phyloP scores from a whole-genome alignment of 495 filamentous ascomycete genomes.

The Hypoxylon perforatum region DNA sequence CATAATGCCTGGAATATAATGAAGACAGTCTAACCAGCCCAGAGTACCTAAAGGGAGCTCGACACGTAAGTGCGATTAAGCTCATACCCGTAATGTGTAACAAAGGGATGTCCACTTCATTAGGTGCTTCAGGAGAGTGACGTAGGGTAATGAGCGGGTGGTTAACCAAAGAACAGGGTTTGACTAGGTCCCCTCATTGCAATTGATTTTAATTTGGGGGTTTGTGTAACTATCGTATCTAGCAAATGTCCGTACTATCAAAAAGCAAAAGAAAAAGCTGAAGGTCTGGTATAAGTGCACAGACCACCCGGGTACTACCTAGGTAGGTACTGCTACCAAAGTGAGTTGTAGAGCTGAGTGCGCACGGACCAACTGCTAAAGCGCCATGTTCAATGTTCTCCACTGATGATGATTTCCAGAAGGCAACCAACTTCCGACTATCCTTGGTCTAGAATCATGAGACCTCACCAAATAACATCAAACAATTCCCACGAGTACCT shows the following conservation, averaged over 20 bases:
- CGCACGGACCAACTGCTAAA: constrained; percentile 8
- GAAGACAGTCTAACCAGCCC: constrained; percentile 24
- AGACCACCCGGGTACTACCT: too few species aligned
- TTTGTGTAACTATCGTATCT: too few species aligned
- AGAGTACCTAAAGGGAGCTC: constrained; percentile 41
- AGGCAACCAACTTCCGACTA: constrained; percentile 8
- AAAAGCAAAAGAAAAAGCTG: too few species aligned
- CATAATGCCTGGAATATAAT: constrained; percentile 17
- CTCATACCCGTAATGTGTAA: constrained; percentile 41
- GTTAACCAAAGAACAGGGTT: too few species aligned
- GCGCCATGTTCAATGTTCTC: constrained; percentile 16
- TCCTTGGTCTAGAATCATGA: constrained; percentile 4
- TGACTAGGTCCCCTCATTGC: too few species aligned
- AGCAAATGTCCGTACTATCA: too few species aligned
- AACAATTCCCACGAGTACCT: not conserved
- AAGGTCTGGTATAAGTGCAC: too few species aligned
- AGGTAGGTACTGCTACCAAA: too few species aligned
- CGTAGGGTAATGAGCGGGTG: too few species aligned
- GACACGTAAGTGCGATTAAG: constrained; percentile 35
- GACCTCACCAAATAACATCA: constrained; percentile 9
- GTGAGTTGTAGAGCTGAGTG: not conserved
- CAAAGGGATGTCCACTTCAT: constrained; percentile 4
- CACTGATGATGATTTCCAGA: constrained; percentile 39
- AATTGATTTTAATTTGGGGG: too few species aligned
- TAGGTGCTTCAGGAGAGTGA: too few species aligned